Base-by-base conservation (phyloP, 371 early-diverging fungal genomes). In the Funneliformis caledonium region DNA sequence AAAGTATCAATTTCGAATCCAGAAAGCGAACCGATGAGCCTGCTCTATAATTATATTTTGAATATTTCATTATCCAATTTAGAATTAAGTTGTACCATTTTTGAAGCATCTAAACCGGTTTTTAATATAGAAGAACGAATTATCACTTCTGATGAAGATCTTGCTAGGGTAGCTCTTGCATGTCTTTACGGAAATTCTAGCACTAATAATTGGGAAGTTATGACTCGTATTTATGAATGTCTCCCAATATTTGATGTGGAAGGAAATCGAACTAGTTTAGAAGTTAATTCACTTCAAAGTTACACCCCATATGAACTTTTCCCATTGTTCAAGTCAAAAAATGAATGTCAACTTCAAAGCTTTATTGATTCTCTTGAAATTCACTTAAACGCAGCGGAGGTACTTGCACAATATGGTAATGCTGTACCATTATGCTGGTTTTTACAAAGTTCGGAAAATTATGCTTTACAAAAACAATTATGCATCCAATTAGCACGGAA, bases 321-420 rank as follows among this genome's bases (percentile, higher is more conserved):
- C 52, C 82, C 83, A 8, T 85, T 87, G n/a, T 83, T 91, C 4
- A 89, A 90, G 70, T 80, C 85, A 4, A 84, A 87, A 2, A 87
- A 86, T 5, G 82, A 85, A 12, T 85, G 76, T 69, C 87, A 88
- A 16, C 80, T 94, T 76, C 89, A 89, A 7, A 83, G 85, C 19
- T 88, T 91, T 76, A 89, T 94, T 84, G 89, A 92, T 83, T 86
- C 86, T 19, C 87, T 94, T 22, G 91, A 92, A 76, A 80, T 83
- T 52, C 93, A 94, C 78, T 78, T 95, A 60, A 89, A 89, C 5
- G 89, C 91, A 12, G 91, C 92, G 1, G 92, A 93, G 82, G 86
- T 91, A 1, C 83, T 95, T 48, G 82, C 88, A 16, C 87, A 91
- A 26, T 93, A 94, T 80, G 88, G 90, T 74, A 85, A 92, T 1